Evolutionary conservation across 305 asterid species (phyloP), one percentile per base, ranked within the genome.

Genomic region (Euphrasia arctica): DNA sequence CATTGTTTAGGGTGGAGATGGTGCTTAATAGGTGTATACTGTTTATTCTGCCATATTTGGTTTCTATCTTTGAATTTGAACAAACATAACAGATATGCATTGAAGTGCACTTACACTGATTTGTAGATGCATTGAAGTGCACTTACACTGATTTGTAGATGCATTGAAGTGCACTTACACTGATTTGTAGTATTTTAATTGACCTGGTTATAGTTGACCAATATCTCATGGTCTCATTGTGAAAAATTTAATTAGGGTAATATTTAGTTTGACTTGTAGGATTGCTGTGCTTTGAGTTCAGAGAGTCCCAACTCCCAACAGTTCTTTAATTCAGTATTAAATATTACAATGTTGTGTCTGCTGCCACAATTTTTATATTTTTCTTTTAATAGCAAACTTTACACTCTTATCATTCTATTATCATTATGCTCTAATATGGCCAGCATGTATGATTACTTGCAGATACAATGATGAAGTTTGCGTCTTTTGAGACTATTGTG

Each of bases 381-480:
- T 62, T 29, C 13, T 62, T 51, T 11, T 14, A 15, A 5, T 0
- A 48, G 29, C 8, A 2, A 63, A 50, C 58, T 6, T 29, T 11
- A 32, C 31, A 9, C 7, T 45, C 57, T n/a, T 15, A 43, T 15
- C 12, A 3, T 42, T 14, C 18, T 18, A 10, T 59, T 12, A 22
- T 61, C 15, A 25, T 9, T 42, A 43, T 61, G 54, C 6, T 61
- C 10, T 61, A 61, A 61, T 59, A 58, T 34, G 3, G 5, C 47
- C 12, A 31, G 39, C 47, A 36, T 34, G 2, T 55, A 36, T 13
- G 25, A 27, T 67, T 47, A 47, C 63, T 62, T 79, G 70, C 92
- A 90, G 97, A 90, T 67, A 90, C 97, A 1, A 88, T 90, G 97
- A 90, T 90, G 97, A 90, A 90, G 84, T 90, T 90, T 74, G 96